A percentile compares a stretch with the other conserved stretches of the same genome.
Evolutionary conservation across 768 basidiomycete species (phyloP).

Genomic region (Mycena haematopus): DNA sequence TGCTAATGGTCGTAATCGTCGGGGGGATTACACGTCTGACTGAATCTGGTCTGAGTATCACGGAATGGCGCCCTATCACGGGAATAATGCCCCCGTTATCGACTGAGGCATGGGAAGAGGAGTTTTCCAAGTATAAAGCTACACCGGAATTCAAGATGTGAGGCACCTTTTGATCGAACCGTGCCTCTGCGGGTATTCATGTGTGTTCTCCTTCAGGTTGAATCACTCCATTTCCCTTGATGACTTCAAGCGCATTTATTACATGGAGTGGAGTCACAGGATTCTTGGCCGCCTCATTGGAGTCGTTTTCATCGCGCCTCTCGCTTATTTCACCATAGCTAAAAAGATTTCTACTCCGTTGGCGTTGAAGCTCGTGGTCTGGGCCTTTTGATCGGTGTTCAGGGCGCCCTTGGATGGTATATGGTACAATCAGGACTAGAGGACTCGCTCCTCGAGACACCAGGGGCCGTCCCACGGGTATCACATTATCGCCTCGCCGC

Average conservation of each 20-base stretch:
- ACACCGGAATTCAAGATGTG: slow-evolving; percentile 97
- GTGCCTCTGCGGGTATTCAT: neutral
- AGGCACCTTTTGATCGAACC: slow-evolving; percentile 26
- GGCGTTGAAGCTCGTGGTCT: slow-evolving; percentile 72
- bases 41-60: slow-evolving; percentile 96
- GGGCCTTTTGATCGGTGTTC: slow-evolving; percentile 83
- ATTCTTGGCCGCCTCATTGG: slow-evolving; percentile 90
- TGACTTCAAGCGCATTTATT: slow-evolving; percentile 96
- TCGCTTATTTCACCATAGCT: slow-evolving; percentile 78
- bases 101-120: slow-evolving; percentile 77
- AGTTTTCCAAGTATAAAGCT: slow-evolving; percentile 92
- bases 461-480: slow-evolving; percentile 90
- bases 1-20: slow-evolving; percentile 92
- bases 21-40: slow-evolving; percentile 97
- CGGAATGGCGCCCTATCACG: slow-evolving; percentile 95
- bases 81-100: slow-evolving; percentile 87
- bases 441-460: slow-evolving; percentile 77
- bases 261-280: slow-evolving; percentile 98
- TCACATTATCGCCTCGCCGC: slow-evolving; percentile 96
- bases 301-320: slow-evolving; percentile 81
- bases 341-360: slow-evolving; percentile 72
- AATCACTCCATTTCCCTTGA: slow-evolving; percentile 87
- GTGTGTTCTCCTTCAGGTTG: slow-evolving; percentile 54
- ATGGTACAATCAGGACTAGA: slow-evolving; percentile 99
- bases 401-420: slow-evolving; percentile 97